These are phyloP conservation scores for Yueomyces sinensis DNA, from an alignment of 805 yeast genomes.

Conservation along the genomic window DNA sequence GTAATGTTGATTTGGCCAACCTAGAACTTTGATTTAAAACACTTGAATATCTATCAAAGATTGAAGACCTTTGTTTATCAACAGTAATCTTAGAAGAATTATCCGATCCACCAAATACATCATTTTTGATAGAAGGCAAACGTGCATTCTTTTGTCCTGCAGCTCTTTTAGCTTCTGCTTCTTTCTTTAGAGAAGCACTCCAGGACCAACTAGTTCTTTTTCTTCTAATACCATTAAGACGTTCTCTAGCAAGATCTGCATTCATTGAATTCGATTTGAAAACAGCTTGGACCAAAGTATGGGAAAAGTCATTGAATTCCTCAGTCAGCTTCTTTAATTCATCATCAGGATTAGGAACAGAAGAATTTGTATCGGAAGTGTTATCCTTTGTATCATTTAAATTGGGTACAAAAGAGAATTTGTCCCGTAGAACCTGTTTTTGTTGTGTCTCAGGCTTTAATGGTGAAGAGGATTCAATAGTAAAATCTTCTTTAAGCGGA, in stretches of 20 bases:
- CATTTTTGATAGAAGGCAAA: constrained; percentile 5
- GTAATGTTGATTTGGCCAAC: constrained; percentile 4
- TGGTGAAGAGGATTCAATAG: constrained; percentile 19
- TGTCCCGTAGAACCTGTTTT: constrained; percentile 24
- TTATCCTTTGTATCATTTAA: not conserved
- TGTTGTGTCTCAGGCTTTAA: constrained; percentile 6
- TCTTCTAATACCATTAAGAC: constrained; percentile 18
- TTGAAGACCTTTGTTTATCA: constrained; percentile 25
- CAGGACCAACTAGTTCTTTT: constrained; percentile 17
- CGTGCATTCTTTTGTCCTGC: constrained; percentile 1
- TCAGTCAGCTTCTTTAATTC: constrained; percentile 6
- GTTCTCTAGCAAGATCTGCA: constrained; percentile 21
- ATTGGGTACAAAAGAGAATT: constrained; percentile 27
- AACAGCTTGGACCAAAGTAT: constrained; percentile 26
- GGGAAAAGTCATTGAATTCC: constrained; percentile 24
- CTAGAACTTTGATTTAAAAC: constrained; percentile 9
- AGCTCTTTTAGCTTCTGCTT: not conserved
- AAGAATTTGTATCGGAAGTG: not conserved
- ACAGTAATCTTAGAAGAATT: constrained; percentile 26
- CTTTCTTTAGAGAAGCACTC: not conserved
- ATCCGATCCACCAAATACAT: not conserved
- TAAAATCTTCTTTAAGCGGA: constrained; percentile 4
- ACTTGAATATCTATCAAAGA: constrained; percentile 25
- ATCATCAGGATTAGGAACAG: constrained; percentile 2
- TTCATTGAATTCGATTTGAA: constrained; percentile 27